Base-by-base conservation (phyloP, 1,139 yeast genomes). In the Yamadazyma friedrichii region DNA sequence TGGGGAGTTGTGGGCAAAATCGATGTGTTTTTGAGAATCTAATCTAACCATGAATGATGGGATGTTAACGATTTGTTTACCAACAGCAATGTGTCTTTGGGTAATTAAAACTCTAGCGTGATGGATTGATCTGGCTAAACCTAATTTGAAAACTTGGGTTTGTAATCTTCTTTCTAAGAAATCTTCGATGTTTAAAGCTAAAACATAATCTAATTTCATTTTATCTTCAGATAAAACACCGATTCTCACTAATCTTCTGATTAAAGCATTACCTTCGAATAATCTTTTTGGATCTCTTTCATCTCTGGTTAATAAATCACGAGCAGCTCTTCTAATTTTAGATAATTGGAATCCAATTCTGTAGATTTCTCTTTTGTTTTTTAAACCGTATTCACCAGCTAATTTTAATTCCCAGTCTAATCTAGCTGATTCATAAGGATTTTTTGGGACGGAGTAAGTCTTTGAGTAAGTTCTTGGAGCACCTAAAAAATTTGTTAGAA, bases 221-320 rank as follows among this genome's bases (percentile, higher is more conserved):
- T 87, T 89, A 84, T 94, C 98, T 80, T 93, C 99, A 59, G 96
- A 80, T 74, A 93, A 84, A 69, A 93, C 96, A 88, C 99, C 99
- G 61, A 89, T 82, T 81, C 97, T 89, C 51, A 89, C 97, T 69
- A 89, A 84, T 82, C 96, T 88, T 84, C 94, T 83, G 75, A 89
- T 93, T 74, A 93, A 88, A 69, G 99, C 99, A 71, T 93, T 93
- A 87, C 99, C 99, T 80, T 93, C 98, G 82, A 93, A 93, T 69
- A 93, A 86, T 83, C 99, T 91, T 88, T 89, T 93, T 82, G 96
- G 97, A 78, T 93, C 98, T 84, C 93, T 93, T 82, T 93, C 98
- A 66, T 93, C 98, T 82, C 97, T 89, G 80, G 98, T 93, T 78
- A 93, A 86, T 69, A 93, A 83, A 71, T 94, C 98, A 86, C 99